Evolutionary conservation across 202 grass and related monocot species (phyloP), one percentile per base, ranked within the genome.

Genomic region (Schoenoplectus tabernaemontani): DNA sequence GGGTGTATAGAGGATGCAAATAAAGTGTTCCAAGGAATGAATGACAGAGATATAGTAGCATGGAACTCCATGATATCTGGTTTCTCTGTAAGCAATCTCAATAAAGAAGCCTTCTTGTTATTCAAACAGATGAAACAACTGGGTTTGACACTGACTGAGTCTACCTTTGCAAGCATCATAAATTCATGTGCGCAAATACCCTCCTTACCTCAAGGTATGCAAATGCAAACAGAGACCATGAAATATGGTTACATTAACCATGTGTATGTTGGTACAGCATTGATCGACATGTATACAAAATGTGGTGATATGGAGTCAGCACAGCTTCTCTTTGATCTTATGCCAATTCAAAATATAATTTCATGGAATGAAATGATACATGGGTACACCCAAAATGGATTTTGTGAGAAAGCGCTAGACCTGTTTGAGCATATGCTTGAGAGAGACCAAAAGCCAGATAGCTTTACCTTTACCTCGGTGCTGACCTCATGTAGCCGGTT

Each of bases 331-430:
- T 97, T 97, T 61, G 82, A 91, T 79, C 75, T 51, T 82, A 91
- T 97, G 90, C 41, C 12, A 9, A 64, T 28, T 37, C 93, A 89
- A 84, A 97, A 93, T 71, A 87, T 93, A 76, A 87, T 97, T 86
- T 92, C 93, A 23, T 97, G 93, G 93, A 97, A 97, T 85, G 93
- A 97, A 89, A 93, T 91, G 87, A 91, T 97, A 85, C 88, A 97
- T 91, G 90, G 93, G 36, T 93, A 97, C 59, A 83, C 90, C 66
- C 90, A 91, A 78, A 97, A 86, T 87, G 93, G 93, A 41, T 80
- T 78, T 63, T 84, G 88, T 26, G 74, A 91, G 36, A 82, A 82
- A 78, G 90, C 90, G 42, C 81, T 93, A 24, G 88, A 91, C 66
- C 58, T 97, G 51, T 97, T 97, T 80, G 87, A 93, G 59, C 63